These are phyloP conservation scores for Aureobasidium sp. DNA, from an alignment of 2,329 filamentous ascomycete species.

Conservation along the genomic window DNA sequence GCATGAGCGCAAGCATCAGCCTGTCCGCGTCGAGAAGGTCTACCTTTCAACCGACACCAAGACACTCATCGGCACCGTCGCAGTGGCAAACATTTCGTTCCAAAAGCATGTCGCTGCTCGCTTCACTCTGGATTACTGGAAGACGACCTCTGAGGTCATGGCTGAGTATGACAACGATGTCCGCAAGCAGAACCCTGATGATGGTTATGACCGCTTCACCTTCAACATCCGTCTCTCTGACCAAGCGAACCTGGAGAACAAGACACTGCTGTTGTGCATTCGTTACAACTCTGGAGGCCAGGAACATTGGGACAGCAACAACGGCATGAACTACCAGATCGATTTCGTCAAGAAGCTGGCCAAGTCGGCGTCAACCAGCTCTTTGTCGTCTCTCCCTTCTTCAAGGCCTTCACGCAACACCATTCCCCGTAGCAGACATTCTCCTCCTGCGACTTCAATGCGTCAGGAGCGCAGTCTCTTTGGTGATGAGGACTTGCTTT, in stretches of 20 bases:
- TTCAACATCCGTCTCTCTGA: conserved; percentile 93
- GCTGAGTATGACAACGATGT: conserved; percentile 84
- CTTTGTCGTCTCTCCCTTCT: conserved; percentile 22
- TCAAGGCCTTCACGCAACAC: conserved; percentile 33
- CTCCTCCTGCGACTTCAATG: conserved; percentile 35
- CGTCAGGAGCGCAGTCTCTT: conserved; percentile 32
- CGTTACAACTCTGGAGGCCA: conserved; percentile 77
- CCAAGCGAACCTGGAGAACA: conserved; percentile 81
- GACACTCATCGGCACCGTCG: conserved; percentile 73
- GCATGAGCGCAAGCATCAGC: conserved; percentile 54
- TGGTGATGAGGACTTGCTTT: conserved; percentile 66
- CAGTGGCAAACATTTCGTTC: conserved; percentile 83
- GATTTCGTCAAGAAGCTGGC: conserved; percentile 80
- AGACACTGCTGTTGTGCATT: conserved; percentile 88
- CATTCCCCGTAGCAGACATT: conserved; percentile 44
- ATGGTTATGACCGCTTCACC: conserved; percentile 79
- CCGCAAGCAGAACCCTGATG: conserved; percentile 52
- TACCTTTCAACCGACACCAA: conserved; percentile 86
- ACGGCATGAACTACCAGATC: conserved; percentile 79
- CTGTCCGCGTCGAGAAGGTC: conserved; percentile 77
- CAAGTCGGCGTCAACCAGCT: conserved; percentile 36
- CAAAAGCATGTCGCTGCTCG: conserved; percentile 83
- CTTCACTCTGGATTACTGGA: conserved; percentile 97
- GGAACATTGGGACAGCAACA: conserved; percentile 96
- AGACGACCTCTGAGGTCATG: conserved; percentile 88